Base-by-base conservation (phyloP, 140 eudicot genomes). In the Senecio squalidus region DNA sequence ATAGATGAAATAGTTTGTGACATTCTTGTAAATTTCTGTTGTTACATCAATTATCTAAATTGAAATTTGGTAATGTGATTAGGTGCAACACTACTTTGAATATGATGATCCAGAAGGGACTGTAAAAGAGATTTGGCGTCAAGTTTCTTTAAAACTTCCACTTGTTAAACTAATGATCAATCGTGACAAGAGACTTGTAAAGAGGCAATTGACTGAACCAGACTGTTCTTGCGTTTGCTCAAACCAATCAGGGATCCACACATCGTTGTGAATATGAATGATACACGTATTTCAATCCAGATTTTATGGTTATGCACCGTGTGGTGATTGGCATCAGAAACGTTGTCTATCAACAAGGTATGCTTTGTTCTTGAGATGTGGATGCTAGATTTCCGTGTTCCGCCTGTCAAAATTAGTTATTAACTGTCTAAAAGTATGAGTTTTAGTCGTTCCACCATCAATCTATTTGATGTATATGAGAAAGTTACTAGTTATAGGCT, bases 141-240 rank as follows among this genome's bases (percentile, higher is more conserved):
- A 90, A 67, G 94, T 85, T 46, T 83, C 95, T 25, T 40, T 61
- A 55, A 90, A 90, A 74, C 73, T 85, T 40, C 88, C 95, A 5
- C 88, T 82, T 9, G 72, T 83, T 23, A 83, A 86, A 39, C 71
- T 86, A 56, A 86, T 91, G 98, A 91, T 78, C 52, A 91, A 91
- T 66, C 96, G 98, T 1, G 98, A 91, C 47, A 83, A 79, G 60
- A 76, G 98, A 34, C 71, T 86, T 41, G 86, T 91, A 40, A 74
- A 54, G 67, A 75, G 91, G 68, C 77, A 76, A 13, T 68, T 84
- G 71, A 44, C 73, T 15, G 82, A 81, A 55, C 89, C 88, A 39
- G 96, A 86, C 73, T 86, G 98, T 55, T 81, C 98, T 46, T 91
- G 98, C 73, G 30, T 91, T 50, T 86, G 98, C 78, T 74, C 98